Evolutionary conservation across 2,329 filamentous ascomycete genomes (phyloP), one percentile per base, ranked within the genome.

Genomic region (Sporothrix euskadiensis): DNA sequence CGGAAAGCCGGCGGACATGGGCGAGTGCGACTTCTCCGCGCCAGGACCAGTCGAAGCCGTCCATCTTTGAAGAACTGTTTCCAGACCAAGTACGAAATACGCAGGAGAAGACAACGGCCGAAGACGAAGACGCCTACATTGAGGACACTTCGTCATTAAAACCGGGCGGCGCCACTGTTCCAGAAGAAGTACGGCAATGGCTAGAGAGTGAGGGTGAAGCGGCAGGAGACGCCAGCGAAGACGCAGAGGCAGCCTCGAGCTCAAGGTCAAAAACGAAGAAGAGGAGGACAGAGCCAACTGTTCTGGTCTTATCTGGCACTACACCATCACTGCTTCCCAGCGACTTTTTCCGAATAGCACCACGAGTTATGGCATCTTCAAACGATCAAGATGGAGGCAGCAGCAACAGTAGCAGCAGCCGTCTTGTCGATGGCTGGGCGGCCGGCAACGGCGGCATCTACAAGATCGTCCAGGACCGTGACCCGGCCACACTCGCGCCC

Each of bases 271-370:
- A 39, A n/a, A 22, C 14, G 41, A 30, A 22, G 39, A 68, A 35
- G 32, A 41, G 7, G 16, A 44, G 52, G 14, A 30, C 52, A n/a
- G 66, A 71, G 52, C 76, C 78, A 32, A 76, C 78, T 1, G 76
- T 81, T 8, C 83, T 94, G 56, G 83, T 90, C 57, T 81, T 94
- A 52, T 83, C 83, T 26, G 86, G 88, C 54, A 85, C 88, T 7
- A 88, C 87, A 77, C 85, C 85, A 73, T 85, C 87, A 26, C 84
- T 94, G 59, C 83, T 84, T 26, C 87, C 90, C 77, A 87, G 86
- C 76, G 92, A 95, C 82, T 94, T 95, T 81, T 86, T 88, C 75
- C 89, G 92, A 72, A 81, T 94, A 22, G 85, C 89, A 5, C 86
- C 87, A 1, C 87, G 86, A 77, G 88, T 32, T 4, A 14, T 39